Base-by-base conservation (phyloP, 257 asterid genomes). In the Anisodus acutangulus region DNA sequence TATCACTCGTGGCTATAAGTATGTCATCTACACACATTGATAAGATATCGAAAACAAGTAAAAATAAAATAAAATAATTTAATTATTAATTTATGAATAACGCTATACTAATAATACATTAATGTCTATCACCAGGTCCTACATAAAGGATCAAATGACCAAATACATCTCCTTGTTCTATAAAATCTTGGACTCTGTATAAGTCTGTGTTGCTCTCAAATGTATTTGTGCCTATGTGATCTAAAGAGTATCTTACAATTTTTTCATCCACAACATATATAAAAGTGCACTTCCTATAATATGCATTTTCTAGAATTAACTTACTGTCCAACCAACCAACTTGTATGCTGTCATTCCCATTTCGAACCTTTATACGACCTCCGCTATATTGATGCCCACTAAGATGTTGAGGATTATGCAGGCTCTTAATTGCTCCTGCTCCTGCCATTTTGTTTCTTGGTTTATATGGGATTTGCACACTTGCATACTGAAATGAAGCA, bases 401-500 rank as follows among this genome's bases (percentile, higher is more conserved):
- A 62, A 62, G 69, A 62, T 62, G 11, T 62, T 62, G 37, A 62
- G 69, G 39, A 62, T 62, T 62, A 62, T 62, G 69, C 69, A 62
- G 3, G 35, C 69, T 62, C 3, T 19, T 1, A 22, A 62, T 9
- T 62, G 39, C 39, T 4, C 39, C 69, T 62, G 13, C 37, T 19
- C 68, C 68, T 19, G 15, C 69, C 6, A 62, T 62, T 62, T 62
- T 19, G 15, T 3, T 62, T 62, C 39, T 62, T 62, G 6, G 39
- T 6, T 31, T 62, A 2, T 62, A 1, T 62, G 69, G 69, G 39
- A 62, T 62, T 62, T 9, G 39, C 6, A 62, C 39, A 3, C 6
- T 8, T 62, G 69, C 69, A 62, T 8, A 9, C 69, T 62, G 39
- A 22, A 9, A 3, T 22, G 15, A 22, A 62, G 39, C 69, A 22